A percentile compares a stretch with the other conserved stretches of the same genome.
Evolutionary conservation across 2,329 filamentous ascomycete genomes (phyloP).

Genomic region (Fonsecaea monophora): DNA sequence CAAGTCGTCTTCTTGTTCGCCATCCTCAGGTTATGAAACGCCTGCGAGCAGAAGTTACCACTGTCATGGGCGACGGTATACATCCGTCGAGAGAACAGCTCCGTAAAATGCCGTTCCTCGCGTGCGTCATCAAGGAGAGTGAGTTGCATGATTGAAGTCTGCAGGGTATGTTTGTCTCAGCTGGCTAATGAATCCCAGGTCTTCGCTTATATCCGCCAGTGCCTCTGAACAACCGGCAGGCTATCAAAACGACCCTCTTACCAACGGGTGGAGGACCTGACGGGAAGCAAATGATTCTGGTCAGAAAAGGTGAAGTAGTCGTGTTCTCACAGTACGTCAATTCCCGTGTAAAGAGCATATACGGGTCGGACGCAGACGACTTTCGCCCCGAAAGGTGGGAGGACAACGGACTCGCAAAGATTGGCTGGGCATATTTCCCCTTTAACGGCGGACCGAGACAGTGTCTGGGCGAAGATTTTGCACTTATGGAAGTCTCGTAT

Average conservation of each 20-base stretch:
- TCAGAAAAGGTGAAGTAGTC: constrained; percentile 52
- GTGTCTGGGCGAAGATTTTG: constrained; percentile 44
- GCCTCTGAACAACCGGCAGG: constrained; percentile 76
- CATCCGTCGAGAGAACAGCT: constrained; percentile 54
- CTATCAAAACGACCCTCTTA: constrained; percentile 74
- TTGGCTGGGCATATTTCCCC: constrained; percentile 45
- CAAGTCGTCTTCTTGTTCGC: constrained; percentile 63
- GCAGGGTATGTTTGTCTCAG: constrained; percentile 4
- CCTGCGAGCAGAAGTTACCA: constrained; percentile 73
- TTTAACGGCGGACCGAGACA: constrained; percentile 43
- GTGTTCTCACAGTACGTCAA: constrained; percentile 46
- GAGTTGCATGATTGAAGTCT: constrained; percentile 1
- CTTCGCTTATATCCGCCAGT: constrained; percentile 80
- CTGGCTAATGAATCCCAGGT: constrained; percentile 64
- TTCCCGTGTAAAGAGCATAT: constrained; percentile 57
- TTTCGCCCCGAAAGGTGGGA: constrained; percentile 60
- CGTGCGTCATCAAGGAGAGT: constrained; percentile 57
- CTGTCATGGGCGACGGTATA: background rate
- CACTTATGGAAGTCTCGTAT: constrained; percentile 40
- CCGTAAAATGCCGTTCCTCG: constrained; percentile 47
- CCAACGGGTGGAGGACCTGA: constrained; percentile 66
- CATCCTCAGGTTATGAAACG: constrained; percentile 70
- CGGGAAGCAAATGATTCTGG: constrained; percentile 51
- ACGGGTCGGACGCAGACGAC: constrained; percentile 49
- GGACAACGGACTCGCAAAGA: constrained; percentile 45